Conservation (phyloP, 306 rosid species). For the Ormosia semicastrata region DNA sequence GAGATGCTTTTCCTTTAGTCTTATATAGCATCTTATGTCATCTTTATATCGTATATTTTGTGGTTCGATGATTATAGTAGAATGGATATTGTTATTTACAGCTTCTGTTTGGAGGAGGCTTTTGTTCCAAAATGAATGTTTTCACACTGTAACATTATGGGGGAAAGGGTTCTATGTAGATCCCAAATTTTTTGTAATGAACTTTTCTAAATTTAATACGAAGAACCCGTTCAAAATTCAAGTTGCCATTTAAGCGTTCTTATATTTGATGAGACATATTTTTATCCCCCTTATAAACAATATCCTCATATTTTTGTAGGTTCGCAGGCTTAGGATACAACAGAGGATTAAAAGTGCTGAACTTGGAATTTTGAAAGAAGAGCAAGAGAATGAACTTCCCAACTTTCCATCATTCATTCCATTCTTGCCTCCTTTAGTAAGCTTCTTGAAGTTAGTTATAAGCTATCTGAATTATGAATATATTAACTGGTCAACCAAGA, state of each 20-base stretch:
- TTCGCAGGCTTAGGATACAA: slow-evolving; percentile 94
- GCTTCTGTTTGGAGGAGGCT: not conserved
- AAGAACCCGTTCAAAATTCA: not conserved
- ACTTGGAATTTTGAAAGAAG: slow-evolving; percentile 59
- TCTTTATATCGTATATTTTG: not conserved
- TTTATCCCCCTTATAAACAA: not conserved
- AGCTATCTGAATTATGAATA: not conserved
- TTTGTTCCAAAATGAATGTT: slow-evolving; percentile 12
- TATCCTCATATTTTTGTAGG: slow-evolving; percentile 47
- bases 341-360: slow-evolving; percentile 84
- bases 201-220: not conserved
- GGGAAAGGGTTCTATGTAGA: not conserved
- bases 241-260: not conserved
- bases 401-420: slow-evolving; percentile 94
- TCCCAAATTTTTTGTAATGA: not conserved
- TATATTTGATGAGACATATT: not conserved
- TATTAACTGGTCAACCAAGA: not conserved
- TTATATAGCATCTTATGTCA: not conserved
- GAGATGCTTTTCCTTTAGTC: not conserved
- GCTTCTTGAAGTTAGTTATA: slow-evolving; percentile 25
- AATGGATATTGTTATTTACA: not conserved
- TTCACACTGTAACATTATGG: not conserved
- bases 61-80: not conserved
- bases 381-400: slow-evolving; percentile 88
- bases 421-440: slow-evolving; percentile 95